Evolutionary conservation across 2,329 filamentous ascomycete species (phyloP).

Genomic region (Claviceps quebecensis): DNA sequence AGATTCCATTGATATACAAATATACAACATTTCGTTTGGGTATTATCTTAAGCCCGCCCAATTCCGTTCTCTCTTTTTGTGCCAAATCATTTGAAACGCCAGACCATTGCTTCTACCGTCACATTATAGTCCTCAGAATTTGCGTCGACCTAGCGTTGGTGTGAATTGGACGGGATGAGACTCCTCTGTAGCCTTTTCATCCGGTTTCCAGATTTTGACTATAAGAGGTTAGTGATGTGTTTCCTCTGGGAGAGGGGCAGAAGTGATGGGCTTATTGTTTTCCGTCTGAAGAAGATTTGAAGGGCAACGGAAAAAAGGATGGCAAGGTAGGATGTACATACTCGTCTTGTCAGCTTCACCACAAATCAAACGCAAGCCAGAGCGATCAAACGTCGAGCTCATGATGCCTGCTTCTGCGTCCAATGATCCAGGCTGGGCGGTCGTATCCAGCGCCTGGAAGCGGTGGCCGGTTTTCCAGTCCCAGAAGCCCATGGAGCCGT

Average conservation of each 20-base stretch:
- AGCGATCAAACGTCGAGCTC: slow-evolving; percentile 83
- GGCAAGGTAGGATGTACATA: slow-evolving; percentile 20
- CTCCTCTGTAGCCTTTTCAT: slow-evolving; percentile 80
- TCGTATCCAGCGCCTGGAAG: slow-evolving; percentile 81
- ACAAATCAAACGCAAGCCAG: slow-evolving; percentile 76
- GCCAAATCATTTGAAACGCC: neutral
- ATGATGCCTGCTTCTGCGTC: slow-evolving; percentile 93
- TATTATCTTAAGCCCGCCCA: neutral
- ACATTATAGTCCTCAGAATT: slow-evolving; percentile 37
- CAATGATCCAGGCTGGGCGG: slow-evolving; percentile 83
- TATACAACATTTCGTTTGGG: neutral
- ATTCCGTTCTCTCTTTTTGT: neutral
- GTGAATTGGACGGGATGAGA: slow-evolving; percentile 89
- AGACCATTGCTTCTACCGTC: neutral
- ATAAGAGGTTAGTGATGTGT: slow-evolving; percentile 29
- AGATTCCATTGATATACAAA: slow-evolving; percentile 13
- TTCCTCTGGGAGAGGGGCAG: slow-evolving; percentile 8
- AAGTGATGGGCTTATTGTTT: no score
- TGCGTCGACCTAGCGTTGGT: slow-evolving; percentile 62
- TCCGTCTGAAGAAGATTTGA: no score
- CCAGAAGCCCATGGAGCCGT: slow-evolving; percentile 95
- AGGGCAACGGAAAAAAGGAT: neutral
- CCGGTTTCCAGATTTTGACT: slow-evolving; percentile 94
- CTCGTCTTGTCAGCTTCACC: slow-evolving; percentile 95
- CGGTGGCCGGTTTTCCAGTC: slow-evolving; percentile 95